Conservation (phyloP, 345 rosid genomes). For the Psidium guajava region DNA sequence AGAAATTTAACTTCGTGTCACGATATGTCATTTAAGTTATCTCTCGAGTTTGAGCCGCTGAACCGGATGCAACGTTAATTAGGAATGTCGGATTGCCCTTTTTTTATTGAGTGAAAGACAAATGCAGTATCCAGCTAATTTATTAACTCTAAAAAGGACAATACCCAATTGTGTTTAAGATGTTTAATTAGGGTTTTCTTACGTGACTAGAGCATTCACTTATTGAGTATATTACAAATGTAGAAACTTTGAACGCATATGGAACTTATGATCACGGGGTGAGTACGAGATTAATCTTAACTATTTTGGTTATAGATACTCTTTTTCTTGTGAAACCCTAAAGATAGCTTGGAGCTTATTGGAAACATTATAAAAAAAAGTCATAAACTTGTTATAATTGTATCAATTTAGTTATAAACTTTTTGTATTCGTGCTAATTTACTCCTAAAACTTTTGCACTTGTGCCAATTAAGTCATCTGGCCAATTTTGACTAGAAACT, state of each 20-base stretch:
- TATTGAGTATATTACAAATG: background rate
- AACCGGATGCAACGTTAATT: too few species aligned
- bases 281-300: background rate
- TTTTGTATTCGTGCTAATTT: too few species aligned
- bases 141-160: background rate
- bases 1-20: background rate
- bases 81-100: background rate
- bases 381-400: too few species aligned
- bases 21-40: background rate
- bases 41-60: background rate
- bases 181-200: background rate
- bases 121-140: background rate
- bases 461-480: too few species aligned
- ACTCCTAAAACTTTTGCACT: too few species aligned
- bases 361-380: background rate
- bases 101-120: too few species aligned
- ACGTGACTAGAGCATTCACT: background rate
- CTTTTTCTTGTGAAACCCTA: background rate
- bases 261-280: background rate
- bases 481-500: too few species aligned
- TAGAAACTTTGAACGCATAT: background rate
- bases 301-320: background rate
- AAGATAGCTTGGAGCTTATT: background rate
- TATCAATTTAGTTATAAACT: too few species aligned
- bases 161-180: background rate